A percentile compares a stretch with the other conserved stretches of the same genome.
These are phyloP conservation scores for Xylariales sp. DNA, from an alignment of 2,329 filamentous ascomycete species.

Conservation along the genomic window DNA sequence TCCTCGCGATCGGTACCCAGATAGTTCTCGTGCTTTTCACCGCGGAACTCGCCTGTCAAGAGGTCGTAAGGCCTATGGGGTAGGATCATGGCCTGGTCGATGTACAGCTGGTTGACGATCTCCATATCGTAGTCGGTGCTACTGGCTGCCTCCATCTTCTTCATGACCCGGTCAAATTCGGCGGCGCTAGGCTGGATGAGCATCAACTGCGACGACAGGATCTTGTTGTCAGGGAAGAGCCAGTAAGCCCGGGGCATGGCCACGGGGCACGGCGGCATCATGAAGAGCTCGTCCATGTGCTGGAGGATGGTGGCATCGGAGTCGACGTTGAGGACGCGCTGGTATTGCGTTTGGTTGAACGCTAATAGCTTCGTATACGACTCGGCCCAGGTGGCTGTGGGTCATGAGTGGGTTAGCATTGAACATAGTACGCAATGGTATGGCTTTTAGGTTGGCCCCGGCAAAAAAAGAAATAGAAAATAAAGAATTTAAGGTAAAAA, in stretches of 20 bases:
- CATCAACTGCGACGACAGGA: conserved; percentile 57
- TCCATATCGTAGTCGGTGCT: conserved; percentile 60
- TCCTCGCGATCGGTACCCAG: conserved; percentile 32
- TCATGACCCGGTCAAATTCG: conserved; percentile 40
- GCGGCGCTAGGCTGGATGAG: conserved; percentile 53
- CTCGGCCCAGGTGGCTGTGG: conserved; percentile 51
- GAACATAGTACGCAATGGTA: background rate
- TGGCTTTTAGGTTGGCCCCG: too few relatives aligned
- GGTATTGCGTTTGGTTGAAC: conserved; percentile 62
- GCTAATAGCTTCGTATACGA: conserved; percentile 65
- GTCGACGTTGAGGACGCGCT: conserved; percentile 46
- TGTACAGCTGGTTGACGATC: conserved; percentile 59
- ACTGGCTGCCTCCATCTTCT: conserved; percentile 24
- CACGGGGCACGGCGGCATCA: conserved; percentile 54
- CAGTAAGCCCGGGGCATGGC: conserved; percentile 72
- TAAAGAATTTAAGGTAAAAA: too few relatives aligned
- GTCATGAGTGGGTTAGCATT: background rate
- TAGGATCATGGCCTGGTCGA: conserved; percentile 52
- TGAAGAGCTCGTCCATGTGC: conserved; percentile 67
- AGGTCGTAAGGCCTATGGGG: conserved; percentile 61
- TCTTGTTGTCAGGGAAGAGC: conserved; percentile 48
- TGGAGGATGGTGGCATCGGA: conserved; percentile 61
- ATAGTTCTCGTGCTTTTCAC: conserved; percentile 40
- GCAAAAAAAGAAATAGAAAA: too few relatives aligned
- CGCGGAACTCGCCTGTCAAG: conserved; percentile 58